Conservation (phyloP, 2,329 filamentous ascomycete genomes). For the Orbilia brochopaga region DNA sequence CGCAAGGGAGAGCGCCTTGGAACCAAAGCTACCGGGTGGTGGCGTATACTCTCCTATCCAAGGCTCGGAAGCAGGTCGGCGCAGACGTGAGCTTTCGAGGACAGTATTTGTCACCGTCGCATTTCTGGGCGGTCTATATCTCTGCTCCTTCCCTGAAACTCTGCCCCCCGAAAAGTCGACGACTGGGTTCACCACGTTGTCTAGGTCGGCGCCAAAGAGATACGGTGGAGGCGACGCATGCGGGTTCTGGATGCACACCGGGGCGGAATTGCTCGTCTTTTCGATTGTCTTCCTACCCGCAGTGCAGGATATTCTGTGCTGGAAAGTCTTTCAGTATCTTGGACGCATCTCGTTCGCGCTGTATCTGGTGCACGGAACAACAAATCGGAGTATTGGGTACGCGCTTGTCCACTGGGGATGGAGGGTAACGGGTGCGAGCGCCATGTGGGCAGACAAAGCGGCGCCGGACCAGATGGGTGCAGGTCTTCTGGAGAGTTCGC, state of each 20-base stretch:
- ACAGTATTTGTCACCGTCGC: not conserved
- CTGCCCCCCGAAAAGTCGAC: not conserved
- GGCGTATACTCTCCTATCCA: not conserved
- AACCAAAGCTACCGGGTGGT: not conserved
- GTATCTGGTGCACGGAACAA: constrained; percentile 70
- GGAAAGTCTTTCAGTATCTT: constrained; percentile 66
- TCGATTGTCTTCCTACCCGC: constrained; percentile 20
- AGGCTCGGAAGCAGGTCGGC: not conserved
- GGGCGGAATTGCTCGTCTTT: constrained; percentile 15
- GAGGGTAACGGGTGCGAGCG: constrained; percentile 12
- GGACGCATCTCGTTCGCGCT: constrained; percentile 69
- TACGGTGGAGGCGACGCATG: constrained; percentile 5
- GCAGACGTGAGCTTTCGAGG: constrained; percentile 1
- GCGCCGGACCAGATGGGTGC: constrained; percentile 1
- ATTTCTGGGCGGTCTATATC: constrained; percentile 13
- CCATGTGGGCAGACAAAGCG: constrained; percentile 6
- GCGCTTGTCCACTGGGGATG: constrained; percentile 58
- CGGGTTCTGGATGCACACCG: constrained; percentile 17
- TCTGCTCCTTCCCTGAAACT: constrained; percentile 31
- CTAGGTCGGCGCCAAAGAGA: constrained; percentile 6
- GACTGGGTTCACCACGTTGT: constrained; percentile 23
- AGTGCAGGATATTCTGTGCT: constrained; percentile 27
- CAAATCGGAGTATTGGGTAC: constrained; percentile 68
- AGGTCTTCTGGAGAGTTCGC: constrained; percentile 11
- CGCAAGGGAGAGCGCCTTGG: constrained; percentile 1